Conservation (phyloP, 2,329 filamentous ascomycete species). For the Cladophialophora exuberans region DNA sequence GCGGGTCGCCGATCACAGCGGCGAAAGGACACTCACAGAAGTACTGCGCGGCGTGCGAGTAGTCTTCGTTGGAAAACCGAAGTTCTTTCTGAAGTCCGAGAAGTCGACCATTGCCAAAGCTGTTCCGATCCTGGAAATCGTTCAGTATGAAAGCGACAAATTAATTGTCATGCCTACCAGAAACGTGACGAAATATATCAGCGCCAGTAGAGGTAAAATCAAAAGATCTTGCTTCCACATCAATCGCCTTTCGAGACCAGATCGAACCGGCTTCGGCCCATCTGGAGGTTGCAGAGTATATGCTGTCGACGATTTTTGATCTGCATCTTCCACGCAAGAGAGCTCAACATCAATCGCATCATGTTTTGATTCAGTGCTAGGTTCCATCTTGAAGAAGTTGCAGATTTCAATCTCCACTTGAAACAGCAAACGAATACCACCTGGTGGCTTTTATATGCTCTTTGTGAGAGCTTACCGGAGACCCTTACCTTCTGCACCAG, state of each 20-base stretch:
- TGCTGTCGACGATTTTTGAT: background rate
- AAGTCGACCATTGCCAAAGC: constrained; percentile 3
- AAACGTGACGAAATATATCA: constrained; percentile 1
- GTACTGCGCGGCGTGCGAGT: constrained; percentile 1
- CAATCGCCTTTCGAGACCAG: background rate
- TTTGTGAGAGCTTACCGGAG: too few species aligned
- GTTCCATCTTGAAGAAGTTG: background rate
- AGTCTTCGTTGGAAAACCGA: background rate
- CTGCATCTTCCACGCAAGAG: constrained; percentile 1
- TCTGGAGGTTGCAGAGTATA: background rate
- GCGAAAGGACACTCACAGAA: background rate
- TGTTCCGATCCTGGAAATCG: background rate
- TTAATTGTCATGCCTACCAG: background rate
- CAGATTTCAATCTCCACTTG: too few species aligned
- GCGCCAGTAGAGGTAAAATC: constrained; percentile 3
- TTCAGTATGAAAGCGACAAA: background rate
- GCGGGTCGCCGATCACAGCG: background rate
- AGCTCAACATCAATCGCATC: background rate
- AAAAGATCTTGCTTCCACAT: background rate
- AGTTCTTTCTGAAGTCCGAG: constrained; percentile 1
- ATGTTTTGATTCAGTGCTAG: background rate
- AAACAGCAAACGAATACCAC: too few species aligned
- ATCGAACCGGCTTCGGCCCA: background rate
- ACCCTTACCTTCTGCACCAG: too few species aligned
- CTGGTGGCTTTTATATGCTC: too few species aligned